phyloP scores from a whole-genome alignment of 2,329 filamentous ascomycete genomes.

The Fusarium papillatum region DNA sequence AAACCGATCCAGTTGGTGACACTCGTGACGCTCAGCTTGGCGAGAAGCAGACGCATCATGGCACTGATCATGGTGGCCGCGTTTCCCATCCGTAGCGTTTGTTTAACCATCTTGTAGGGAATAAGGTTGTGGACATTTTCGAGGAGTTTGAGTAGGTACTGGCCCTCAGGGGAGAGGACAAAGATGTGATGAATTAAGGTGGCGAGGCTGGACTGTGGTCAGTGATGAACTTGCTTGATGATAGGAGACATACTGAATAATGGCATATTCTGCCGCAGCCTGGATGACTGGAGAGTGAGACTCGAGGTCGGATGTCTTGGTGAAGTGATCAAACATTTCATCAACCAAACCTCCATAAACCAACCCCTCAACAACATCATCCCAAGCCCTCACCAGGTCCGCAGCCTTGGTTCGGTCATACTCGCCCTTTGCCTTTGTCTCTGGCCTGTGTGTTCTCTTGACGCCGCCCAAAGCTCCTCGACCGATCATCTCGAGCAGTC shows the following conservation, averaged over 20 bases:
- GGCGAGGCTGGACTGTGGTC: slow-evolving; percentile 67
- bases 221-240: slow-evolving; percentile 13
- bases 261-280: slow-evolving; percentile 74
- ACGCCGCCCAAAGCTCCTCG: slow-evolving; percentile 75
- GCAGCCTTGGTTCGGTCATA: slow-evolving; percentile 72
- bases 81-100: slow-evolving; percentile 83
- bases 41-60: slow-evolving; percentile 79
- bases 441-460: slow-evolving; percentile 10
- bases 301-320: slow-evolving; percentile 73
- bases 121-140: slow-evolving; percentile 79
- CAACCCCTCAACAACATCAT: slow-evolving; percentile 74
- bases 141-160: slow-evolving; percentile 78
- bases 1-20: slow-evolving; percentile 86
- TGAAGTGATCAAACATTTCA: slow-evolving; percentile 72
- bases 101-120: slow-evolving; percentile 79
- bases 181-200: slow-evolving; percentile 82
- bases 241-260: slow-evolving; percentile 72
- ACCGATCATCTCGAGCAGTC: slow-evolving; percentile 77
- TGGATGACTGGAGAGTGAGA: slow-evolving; percentile 73
- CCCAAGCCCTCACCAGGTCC: slow-evolving; percentile 75
- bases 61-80: slow-evolving; percentile 86
- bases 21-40: slow-evolving; percentile 82
- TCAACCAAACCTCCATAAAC: slow-evolving; percentile 79
- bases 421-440: slow-evolving; percentile 37
- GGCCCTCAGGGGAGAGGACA: slow-evolving; percentile 80